These are phyloP conservation scores for Diaporthe eres DNA, from an alignment of 2,329 filamentous ascomycete species.

Conservation along the genomic window DNA sequence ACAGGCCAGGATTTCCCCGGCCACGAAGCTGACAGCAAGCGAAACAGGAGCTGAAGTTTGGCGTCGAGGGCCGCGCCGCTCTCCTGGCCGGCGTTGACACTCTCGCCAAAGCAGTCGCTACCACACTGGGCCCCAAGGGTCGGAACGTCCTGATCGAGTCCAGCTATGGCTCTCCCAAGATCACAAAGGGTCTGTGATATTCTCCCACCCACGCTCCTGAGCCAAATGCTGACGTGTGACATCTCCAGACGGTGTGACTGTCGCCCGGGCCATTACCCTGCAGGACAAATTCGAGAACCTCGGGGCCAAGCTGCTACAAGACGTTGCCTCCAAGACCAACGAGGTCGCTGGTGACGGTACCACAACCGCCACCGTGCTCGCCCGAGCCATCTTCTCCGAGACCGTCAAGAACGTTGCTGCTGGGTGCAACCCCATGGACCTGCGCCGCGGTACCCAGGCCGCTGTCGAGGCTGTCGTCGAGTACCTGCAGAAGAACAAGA, in stretches of 20 bases:
- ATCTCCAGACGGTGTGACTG: conserved; percentile 83
- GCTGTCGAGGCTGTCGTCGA: conserved; percentile 95
- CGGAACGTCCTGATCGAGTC: conserved; percentile 99
- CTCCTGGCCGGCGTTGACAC: conserved; percentile 97
- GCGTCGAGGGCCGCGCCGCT: conserved; percentile 91
- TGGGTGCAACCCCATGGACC: conserved; percentile 99
- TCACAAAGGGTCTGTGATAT: conserved; percentile 87
- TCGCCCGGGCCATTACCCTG: conserved; percentile 89
- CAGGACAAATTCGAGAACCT: conserved; percentile 99
- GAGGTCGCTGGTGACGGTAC: conserved; percentile 99
- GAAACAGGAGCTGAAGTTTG: conserved; percentile 93
- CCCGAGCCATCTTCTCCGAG: conserved; percentile 98
- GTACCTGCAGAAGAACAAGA: conserved; percentile 95
- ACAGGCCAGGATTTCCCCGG: conserved; percentile 7
- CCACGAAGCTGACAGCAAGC: conserved; percentile 48
- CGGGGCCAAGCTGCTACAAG: conserved; percentile 94
- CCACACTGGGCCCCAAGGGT: conserved; percentile 97
- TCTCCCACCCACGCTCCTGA: neutral
- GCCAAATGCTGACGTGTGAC: conserved; percentile 33
- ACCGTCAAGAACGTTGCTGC: conserved; percentile 99
- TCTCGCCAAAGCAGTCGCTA: conserved; percentile 94
- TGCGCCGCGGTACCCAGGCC: conserved; percentile 96
- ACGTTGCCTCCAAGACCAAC: conserved; percentile 99
- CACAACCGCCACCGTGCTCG: conserved; percentile 96
- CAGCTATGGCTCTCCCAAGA: conserved; percentile 98